phyloP scores from a whole-genome alignment of 2,329 filamentous ascomycete genomes.

The Xenosphaeropsis pyriputrescens region DNA sequence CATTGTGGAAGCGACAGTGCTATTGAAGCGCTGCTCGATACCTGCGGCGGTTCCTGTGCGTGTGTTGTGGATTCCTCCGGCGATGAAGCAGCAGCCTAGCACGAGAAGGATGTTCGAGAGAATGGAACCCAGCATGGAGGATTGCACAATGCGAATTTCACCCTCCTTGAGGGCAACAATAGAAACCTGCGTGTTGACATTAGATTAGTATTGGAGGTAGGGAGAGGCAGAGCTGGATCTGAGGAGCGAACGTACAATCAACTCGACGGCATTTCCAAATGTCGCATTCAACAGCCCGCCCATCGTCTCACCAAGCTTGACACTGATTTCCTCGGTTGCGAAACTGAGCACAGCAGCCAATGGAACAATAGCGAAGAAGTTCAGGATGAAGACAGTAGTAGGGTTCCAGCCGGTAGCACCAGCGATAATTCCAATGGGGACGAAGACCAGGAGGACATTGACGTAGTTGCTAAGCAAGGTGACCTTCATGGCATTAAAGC shows the following conservation, averaged over 20 bases:
- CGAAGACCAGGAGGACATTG: conserved; percentile 66
- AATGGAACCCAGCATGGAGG: conserved; percentile 92
- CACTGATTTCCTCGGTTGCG: conserved; percentile 39
- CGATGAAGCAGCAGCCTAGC: conserved; percentile 66
- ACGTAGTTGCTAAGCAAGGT: conserved; percentile 31
- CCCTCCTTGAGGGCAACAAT: conserved; percentile 76
- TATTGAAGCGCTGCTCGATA: conserved; percentile 58
- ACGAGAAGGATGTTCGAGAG: conserved; percentile 87
- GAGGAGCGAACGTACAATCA: conserved; percentile 28
- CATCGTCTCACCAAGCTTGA: conserved; percentile 38
- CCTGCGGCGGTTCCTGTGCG: conserved; percentile 38
- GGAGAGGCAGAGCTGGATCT: neutral
- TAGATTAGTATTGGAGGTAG: too few species aligned
- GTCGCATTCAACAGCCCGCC: conserved; percentile 38
- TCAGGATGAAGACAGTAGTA: conserved; percentile 39
- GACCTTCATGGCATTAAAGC: conserved; percentile 15
- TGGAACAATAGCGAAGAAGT: conserved; percentile 45
- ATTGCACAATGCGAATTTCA: conserved; percentile 93
- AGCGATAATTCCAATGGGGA: conserved; percentile 62
- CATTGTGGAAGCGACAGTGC: conserved; percentile 66
- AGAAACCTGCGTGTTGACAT: conserved; percentile 52
- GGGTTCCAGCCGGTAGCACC: conserved; percentile 33
- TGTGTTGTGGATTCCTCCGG: conserved; percentile 54
- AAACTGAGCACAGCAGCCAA: conserved; percentile 37
- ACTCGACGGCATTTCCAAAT: conserved; percentile 36